Evolutionary conservation across 176 grass and related monocot species (phyloP), one percentile per base, ranked within the genome.

Genomic region (Phoenix roebelenii): DNA sequence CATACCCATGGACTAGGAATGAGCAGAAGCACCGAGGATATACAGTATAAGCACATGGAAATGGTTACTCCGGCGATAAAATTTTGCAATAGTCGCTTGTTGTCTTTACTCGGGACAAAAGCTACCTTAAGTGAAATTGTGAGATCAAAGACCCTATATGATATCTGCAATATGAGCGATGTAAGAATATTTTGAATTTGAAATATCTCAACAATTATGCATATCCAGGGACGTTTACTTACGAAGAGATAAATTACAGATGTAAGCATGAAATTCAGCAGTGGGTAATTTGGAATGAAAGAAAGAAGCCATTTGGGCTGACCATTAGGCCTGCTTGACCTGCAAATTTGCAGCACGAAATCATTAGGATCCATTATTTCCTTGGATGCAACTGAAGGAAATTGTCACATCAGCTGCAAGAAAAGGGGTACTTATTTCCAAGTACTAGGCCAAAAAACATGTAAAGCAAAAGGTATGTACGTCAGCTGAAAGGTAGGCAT

Each of bases 71-170:
- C 71, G 16, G 54, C 58, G 48, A 79, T 67, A 25, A 75, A 71
- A 71, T 79, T 84, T 18, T 84, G 75, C 15, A 79, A 55, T 15
- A 84, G 55, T 10, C 65, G 70, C 60, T 63, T 65, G 65, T 70
- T 75, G 58, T 79, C 75, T 57, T 79, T 85, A 49, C 69, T 65
- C 12, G 81, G 81, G n/a, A 79, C 29, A 25, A 85, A 85, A 23
- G 64, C 66, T 39, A 28, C 16, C 58, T 79, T 85, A 10, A 85
- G 56, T 55, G 64, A 16, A 64, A 74, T 79, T 60, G 71, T 78
- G 60, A 84, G 75, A 28, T 79, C 52, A 61, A 85, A 85, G 44
- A 85, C 62, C 65, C 76, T 66, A 58, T 69, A 64, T 26, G 81
- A 84, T 63, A 84, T 75, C 76, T 84, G 60, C 57, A 59, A 30